Evolutionary conservation across 2,329 filamentous ascomycete species (phyloP), one percentile per base, ranked within the genome.

Genomic region (Pseudocercospora pini-densiflorae): DNA sequence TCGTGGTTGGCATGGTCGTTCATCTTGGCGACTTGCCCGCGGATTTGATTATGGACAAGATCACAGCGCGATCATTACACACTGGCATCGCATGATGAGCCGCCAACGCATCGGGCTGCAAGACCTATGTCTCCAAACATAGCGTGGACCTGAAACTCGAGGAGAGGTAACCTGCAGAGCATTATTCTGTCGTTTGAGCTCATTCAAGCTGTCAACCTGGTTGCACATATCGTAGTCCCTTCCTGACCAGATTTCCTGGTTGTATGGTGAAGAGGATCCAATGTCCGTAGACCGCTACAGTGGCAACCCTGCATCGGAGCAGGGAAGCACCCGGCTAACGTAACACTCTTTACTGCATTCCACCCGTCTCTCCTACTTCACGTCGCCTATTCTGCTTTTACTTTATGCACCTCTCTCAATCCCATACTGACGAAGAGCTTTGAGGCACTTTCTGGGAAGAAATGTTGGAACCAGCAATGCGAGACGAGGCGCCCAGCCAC

Each of bases 401-500:
- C 51, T 54, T 29, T 29, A 31, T 54, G 51, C 51, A 31, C 51
- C 21, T 53, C 47, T 27, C 49, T 27, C 19, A 53, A 27, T 53
- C 14, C 23, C 23, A 53, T 53, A 14, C 12, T 27, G 8, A 27
- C 24, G 4, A 24, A 53, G 19, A 19, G 49, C 49, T 27, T 53
- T 24, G 19, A 27, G 49, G 49, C 49, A 54, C 14, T 24, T 29
- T 24, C 23, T 29, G 16, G 23, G 24, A 19, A 33, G 47, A 55
- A 55, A 55, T 55, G 49, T 27, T 24, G 23, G n/a, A 14, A 19
- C 23, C 19, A 27, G 49, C 49, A 27, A 27, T 23, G 49, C 23
- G 49, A 54, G 27, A 55, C 51, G 51, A 55, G 51, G 51, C 51
- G 23, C 27, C 51, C 51, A 31, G 51, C 27, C 51, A 55, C 51